These are phyloP conservation scores for Lagenidium giganteum DNA, from an alignment of 352 stramenopile species.

Conservation along the genomic window DNA sequence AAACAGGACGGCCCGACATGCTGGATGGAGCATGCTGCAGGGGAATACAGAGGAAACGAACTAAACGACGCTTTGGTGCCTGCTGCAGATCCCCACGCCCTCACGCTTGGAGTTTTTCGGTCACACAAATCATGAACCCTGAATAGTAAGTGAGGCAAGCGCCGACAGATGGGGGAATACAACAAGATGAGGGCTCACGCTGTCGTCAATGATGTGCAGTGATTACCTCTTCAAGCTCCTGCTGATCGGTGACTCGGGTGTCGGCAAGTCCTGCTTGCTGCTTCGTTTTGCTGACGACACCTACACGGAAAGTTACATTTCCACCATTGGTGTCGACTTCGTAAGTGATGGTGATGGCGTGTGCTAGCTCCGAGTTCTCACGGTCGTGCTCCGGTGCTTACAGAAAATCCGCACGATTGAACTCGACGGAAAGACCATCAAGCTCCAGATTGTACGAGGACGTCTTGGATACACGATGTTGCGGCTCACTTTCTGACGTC, in stretches of 20 bases:
- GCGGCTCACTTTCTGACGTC: background rate
- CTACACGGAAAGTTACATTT: conserved; percentile 99
- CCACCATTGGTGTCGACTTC: conserved; percentile 99
- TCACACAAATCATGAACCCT: conserved; percentile 90
- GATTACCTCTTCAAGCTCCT: conserved; percentile 99
- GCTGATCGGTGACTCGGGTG: conserved; percentile 96
- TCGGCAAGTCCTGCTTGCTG: conserved; percentile 98
- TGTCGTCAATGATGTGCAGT: conserved; percentile 41
- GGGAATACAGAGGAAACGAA: no score
- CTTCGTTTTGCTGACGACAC: conserved; percentile 99
- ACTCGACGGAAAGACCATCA: conserved; percentile 99
- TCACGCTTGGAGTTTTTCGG: no score
- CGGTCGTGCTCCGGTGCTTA: conserved; percentile 5
- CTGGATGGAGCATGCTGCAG: no score
- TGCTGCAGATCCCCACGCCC: no score
- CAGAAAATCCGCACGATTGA: conserved; percentile 99
- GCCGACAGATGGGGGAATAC: conserved; percentile 16
- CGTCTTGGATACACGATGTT: background rate
- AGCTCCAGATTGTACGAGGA: conserved; percentile 97
- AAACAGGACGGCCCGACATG: no score
- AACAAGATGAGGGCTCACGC: no score
- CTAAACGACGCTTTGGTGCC: no score
- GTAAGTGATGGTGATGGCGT: conserved; percentile 75
- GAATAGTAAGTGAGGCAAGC: conserved; percentile 84
- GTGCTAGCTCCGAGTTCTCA: conserved; percentile 1